These are phyloP conservation scores for Nothophaeocryptopus gaeumannii DNA, from an alignment of 2,329 filamentous ascomycete genomes.

Conservation along the genomic window DNA sequence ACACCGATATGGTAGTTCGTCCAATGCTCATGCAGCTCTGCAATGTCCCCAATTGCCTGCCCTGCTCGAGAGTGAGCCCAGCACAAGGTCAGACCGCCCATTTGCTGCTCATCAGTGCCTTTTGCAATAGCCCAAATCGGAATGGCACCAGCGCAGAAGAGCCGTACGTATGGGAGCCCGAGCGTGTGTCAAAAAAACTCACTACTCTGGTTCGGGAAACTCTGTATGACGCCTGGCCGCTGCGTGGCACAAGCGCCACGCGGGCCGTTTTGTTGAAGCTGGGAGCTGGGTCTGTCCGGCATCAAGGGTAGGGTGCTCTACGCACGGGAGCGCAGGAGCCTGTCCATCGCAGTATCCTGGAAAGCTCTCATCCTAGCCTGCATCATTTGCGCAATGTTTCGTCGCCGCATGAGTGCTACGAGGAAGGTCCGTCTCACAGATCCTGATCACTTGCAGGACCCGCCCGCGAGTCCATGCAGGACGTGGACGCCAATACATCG, in stretches of 20 bases:
- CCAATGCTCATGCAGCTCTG: no score
- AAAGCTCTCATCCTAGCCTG: slow-evolving; percentile 20
- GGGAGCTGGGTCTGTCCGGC: slow-evolving; percentile 23
- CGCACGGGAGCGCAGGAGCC: slow-evolving; percentile 20
- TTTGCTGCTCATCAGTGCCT: not conserved
- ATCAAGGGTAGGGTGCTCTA: slow-evolving; percentile 9
- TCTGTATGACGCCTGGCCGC: slow-evolving; percentile 18
- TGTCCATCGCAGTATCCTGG: slow-evolving; percentile 22
- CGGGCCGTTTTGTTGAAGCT: slow-evolving; percentile 21
- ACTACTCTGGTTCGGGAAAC: slow-evolving; percentile 21
- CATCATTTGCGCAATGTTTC: slow-evolving; percentile 28
- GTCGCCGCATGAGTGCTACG: slow-evolving; percentile 25
- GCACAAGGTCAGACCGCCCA: no score
- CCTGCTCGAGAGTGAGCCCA: no score
- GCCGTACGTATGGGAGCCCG: slow-evolving; percentile 14
- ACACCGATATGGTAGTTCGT: no score
- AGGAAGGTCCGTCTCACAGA: slow-evolving; percentile 20
- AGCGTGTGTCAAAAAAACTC: slow-evolving; percentile 27
- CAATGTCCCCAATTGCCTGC: no score
- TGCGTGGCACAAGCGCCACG: slow-evolving; percentile 23
- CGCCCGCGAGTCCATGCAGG: slow-evolving; percentile 22
- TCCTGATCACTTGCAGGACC: slow-evolving; percentile 26
- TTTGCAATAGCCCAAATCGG: slow-evolving; percentile 24
- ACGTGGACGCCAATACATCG: slow-evolving; percentile 23
- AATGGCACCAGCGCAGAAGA: slow-evolving; percentile 14